These are phyloP conservation scores for Vaccinium myrtillus DNA, from an alignment of 148 eudicot species.

Conservation along the genomic window DNA sequence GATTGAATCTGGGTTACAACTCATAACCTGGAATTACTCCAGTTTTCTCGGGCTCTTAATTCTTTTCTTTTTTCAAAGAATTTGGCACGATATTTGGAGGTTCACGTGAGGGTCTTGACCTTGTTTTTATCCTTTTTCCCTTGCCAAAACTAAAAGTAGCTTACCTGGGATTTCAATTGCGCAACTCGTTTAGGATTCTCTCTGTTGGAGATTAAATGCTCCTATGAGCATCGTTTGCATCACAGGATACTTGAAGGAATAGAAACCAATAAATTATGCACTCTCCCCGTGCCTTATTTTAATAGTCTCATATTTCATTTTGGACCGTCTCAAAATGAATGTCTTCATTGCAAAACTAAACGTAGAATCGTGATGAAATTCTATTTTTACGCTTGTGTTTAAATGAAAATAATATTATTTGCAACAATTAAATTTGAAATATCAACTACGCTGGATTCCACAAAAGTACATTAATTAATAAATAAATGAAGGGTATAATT, in stretches of 20 bases:
- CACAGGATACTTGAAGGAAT: not conserved
- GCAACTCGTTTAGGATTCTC: not conserved
- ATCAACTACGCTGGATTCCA: no score
- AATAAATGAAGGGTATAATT: no score
- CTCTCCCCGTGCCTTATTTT: no score
- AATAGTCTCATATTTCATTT: no score
- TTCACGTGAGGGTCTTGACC: constrained; percentile 38
- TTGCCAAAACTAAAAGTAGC: not conserved
- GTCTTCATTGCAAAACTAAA: no score
- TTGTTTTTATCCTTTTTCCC: constrained; percentile 24
- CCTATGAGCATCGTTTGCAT: not conserved
- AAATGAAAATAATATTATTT: no score
- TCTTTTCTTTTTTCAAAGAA: not conserved
- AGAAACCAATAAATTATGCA: no score
- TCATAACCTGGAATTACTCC: not conserved
- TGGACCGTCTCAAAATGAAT: no score
- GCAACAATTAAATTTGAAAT: no score
- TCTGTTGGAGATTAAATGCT: not conserved
- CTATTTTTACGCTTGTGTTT: no score
- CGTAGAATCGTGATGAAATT: no score
- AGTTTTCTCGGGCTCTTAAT: not conserved
- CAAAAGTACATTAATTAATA: no score
- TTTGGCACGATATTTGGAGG: constrained; percentile 24
- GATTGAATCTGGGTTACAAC: not conserved
- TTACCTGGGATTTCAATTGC: not conserved